phyloP scores from a whole-genome alignment of 371 early-diverging fungal species.

The Polyrhizophydium stewartii region DNA sequence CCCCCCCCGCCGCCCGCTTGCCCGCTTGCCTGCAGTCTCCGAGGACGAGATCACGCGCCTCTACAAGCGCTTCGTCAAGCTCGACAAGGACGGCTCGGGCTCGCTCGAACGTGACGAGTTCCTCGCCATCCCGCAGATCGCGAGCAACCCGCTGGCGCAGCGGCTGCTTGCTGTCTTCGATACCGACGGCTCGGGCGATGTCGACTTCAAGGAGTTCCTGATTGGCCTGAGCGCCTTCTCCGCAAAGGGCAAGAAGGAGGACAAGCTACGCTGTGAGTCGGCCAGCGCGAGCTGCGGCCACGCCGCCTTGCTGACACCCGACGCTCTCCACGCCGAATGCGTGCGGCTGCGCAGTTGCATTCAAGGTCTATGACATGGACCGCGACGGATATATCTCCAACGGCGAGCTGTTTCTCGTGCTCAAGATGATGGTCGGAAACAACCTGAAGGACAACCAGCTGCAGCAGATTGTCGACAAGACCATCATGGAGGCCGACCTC shows the following conservation, averaged over 20 bases:
- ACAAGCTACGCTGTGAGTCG: conserved; percentile 82
- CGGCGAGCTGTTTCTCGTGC: conserved; percentile 92
- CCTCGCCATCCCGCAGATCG: conserved; percentile 80
- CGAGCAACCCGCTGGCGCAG: conserved; percentile 92
- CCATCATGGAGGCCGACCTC: conserved; percentile 95
- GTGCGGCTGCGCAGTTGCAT: conserved; percentile 72
- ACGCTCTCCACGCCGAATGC: neutral
- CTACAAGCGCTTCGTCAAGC: conserved; percentile 93
- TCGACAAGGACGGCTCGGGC: conserved; percentile 94
- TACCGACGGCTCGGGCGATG: conserved; percentile 94
- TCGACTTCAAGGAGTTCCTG: conserved; percentile 97
- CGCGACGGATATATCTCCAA: conserved; percentile 96
- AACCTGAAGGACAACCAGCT: conserved; percentile 92
- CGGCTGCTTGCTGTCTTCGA: conserved; percentile 95
- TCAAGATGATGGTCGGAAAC: conserved; percentile 98
- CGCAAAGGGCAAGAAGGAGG: conserved; percentile 85
- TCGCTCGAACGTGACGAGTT: conserved; percentile 95
- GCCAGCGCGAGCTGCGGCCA: neutral
- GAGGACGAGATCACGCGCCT: conserved; percentile 94
- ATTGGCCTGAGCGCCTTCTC: conserved; percentile 89
- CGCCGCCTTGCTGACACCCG: neutral
- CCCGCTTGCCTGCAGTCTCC: conserved; percentile 48
- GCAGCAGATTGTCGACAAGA: conserved; percentile 99
- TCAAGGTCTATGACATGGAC: conserved; percentile 99
- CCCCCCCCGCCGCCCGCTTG: neutral